A percentile compares a stretch with the other conserved stretches of the same genome.
These are phyloP conservation scores for Kluyveromyces nonfermentans DNA, from an alignment of 805 yeast species.

Conservation along the genomic window DNA sequence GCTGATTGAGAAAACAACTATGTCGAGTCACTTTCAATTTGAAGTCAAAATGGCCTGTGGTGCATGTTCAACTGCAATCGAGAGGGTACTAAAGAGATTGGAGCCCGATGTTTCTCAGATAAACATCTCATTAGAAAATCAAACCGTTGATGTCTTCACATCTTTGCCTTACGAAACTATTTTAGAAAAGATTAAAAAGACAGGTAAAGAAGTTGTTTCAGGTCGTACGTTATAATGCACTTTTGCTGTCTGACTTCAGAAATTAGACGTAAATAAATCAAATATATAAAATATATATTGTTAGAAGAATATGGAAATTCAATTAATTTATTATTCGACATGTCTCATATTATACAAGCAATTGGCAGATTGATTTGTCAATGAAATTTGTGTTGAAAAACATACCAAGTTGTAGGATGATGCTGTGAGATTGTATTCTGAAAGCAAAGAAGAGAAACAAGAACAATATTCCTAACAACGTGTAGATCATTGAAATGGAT, in stretches of 20 bases:
- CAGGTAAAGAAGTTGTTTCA: slow-evolving; percentile 73
- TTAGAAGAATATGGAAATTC: neutral
- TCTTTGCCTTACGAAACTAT: slow-evolving; percentile 65
- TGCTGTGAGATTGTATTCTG: no score
- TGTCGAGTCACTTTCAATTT: slow-evolving; percentile 57
- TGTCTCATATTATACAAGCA: no score
- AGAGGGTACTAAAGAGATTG: slow-evolving; percentile 58
- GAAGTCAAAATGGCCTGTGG: slow-evolving; percentile 81
- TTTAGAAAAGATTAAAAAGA: slow-evolving; percentile 71
- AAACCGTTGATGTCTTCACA: slow-evolving; percentile 71
- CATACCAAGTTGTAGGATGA: no score
- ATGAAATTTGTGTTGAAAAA: no score
- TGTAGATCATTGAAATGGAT: slow-evolving; percentile 20
- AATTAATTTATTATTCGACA: no score
- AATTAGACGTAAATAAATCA: no score
- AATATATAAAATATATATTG: neutral
- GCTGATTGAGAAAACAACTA: neutral
- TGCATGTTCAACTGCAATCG: slow-evolving; percentile 83
- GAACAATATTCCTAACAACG: no score
- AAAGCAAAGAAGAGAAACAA: no score
- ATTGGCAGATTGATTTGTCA: no score
- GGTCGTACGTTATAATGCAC: slow-evolving; percentile 42
- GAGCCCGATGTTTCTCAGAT: slow-evolving; percentile 62
- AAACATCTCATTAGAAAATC: slow-evolving; percentile 69
- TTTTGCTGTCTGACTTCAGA: neutral